phyloP scores from a whole-genome alignment of 768 basidiomycete genomes.

The Termitomyces sp. region DNA sequence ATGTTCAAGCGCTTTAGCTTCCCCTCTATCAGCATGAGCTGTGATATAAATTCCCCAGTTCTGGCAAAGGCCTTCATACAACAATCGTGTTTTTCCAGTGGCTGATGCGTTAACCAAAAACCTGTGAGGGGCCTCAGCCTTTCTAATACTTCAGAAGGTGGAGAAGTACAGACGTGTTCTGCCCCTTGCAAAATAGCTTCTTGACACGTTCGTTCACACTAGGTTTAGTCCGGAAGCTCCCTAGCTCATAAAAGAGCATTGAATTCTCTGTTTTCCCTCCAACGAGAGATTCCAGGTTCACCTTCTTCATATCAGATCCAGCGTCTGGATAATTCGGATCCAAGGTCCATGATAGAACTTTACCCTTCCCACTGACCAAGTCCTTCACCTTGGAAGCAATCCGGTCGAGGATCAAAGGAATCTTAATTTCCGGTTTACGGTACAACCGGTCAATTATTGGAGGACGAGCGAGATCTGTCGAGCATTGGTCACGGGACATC shows the following conservation, averaged over 20 bases:
- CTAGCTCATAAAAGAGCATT: constrained; percentile 1
- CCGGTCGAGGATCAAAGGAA: background rate
- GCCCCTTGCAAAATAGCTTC: background rate
- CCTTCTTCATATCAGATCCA: background rate
- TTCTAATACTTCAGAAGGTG: too few relatives aligned
- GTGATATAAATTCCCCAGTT: too few relatives aligned
- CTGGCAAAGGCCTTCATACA: too few relatives aligned
- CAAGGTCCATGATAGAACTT: background rate
- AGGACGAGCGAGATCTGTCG: background rate
- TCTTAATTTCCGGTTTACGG: background rate
- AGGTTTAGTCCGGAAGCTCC: background rate
- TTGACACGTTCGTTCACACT: background rate
- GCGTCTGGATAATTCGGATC: background rate
- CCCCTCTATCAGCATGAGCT: too few relatives aligned
- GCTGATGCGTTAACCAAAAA: too few relatives aligned
- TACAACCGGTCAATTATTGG: accelerated
- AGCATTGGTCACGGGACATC: background rate
- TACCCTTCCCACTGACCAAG: background rate
- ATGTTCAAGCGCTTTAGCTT: too few relatives aligned
- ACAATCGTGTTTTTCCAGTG: too few relatives aligned
- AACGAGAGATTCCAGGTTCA: background rate
- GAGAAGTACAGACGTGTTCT: background rate
- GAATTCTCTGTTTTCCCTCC: background rate
- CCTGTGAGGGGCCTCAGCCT: background rate
- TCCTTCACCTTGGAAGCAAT: background rate